A percentile compares a stretch with the other conserved stretches of the same genome.
These are phyloP conservation scores for Trichomonascaceae sp. DNA, from an alignment of 1,139 yeast species.

Conservation along the genomic window DNA sequence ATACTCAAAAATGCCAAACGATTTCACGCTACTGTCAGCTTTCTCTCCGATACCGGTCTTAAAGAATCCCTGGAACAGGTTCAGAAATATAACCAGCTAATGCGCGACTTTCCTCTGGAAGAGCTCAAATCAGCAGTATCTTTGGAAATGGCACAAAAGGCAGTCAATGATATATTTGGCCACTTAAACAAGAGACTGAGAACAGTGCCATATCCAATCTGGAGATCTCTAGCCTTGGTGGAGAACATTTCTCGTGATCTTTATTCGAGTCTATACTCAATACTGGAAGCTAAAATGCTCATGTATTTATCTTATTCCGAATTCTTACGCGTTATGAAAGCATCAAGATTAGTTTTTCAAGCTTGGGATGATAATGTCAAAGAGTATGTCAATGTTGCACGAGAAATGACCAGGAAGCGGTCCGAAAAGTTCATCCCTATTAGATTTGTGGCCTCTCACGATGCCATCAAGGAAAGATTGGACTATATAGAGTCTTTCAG, in stretches of 20 bases:
- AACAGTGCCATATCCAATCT: slow-evolving; percentile 57
- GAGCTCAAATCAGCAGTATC: slow-evolving; percentile 50
- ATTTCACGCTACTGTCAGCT: slow-evolving; percentile 69
- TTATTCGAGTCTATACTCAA: slow-evolving; percentile 13
- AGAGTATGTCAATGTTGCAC: slow-evolving; percentile 53
- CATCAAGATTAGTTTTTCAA: slow-evolving; percentile 32
- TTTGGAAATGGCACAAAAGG: slow-evolving; percentile 41
- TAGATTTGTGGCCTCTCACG: slow-evolving; percentile 47
- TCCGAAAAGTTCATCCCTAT: slow-evolving; percentile 67
- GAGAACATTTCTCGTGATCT: slow-evolving; percentile 52
- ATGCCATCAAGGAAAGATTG: slow-evolving; percentile 43
- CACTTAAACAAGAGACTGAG: slow-evolving; percentile 59
- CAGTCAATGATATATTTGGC: slow-evolving; percentile 46
- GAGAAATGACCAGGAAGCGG: slow-evolving; percentile 72
- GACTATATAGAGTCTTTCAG: slow-evolving; percentile 45
- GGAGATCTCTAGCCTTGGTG: slow-evolving; percentile 55
- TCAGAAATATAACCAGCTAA: slow-evolving; percentile 51
- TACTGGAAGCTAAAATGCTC: slow-evolving; percentile 27
- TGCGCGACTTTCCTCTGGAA: slow-evolving; percentile 66
- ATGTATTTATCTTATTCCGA: slow-evolving; percentile 35
- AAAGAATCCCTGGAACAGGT: slow-evolving; percentile 51
- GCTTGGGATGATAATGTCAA: slow-evolving; percentile 48
- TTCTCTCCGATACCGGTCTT: slow-evolving; percentile 67
- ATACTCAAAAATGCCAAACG: slow-evolving; percentile 66
- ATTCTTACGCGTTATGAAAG: slow-evolving; percentile 30